Conservation (phyloP, 179 eudicot genomes). For the Silene coronaria region DNA sequence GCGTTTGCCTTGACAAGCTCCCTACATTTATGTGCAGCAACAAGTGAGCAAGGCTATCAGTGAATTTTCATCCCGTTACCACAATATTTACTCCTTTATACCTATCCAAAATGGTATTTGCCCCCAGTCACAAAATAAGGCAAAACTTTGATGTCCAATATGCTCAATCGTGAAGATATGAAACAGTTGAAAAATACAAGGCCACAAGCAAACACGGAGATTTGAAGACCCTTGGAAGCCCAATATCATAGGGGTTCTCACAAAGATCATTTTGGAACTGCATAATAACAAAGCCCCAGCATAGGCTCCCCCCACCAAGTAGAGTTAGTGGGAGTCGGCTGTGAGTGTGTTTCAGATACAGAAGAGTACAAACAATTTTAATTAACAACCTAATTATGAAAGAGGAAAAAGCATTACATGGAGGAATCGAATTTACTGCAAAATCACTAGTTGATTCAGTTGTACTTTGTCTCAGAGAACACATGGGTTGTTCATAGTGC, state of each 20-base stretch:
- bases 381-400: neutral
- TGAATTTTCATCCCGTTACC: neutral
- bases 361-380: neutral
- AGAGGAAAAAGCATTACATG: constrained; percentile 1
- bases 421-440: constrained; percentile 16
- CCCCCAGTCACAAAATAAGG: neutral
- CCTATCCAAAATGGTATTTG: neutral
- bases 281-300: too few species aligned
- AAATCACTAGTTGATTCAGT: constrained; percentile 5
- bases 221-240: neutral
- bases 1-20: neutral
- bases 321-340: neutral
- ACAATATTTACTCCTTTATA: neutral
- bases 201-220: neutral
- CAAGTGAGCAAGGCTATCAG: constrained; percentile 7
- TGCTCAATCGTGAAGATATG: neutral
- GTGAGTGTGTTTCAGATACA: neutral
- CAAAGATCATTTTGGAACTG: too few species aligned
- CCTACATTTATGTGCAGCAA: constrained; percentile 20
- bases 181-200: neutral
- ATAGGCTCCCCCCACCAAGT: neutral
- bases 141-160: neutral
- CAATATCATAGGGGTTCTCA: too few species aligned
- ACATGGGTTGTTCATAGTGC: constrained; percentile 11
- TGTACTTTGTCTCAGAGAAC: constrained; percentile 10